phyloP scores from a whole-genome alignment of 2,329 filamentous ascomycete genomes.

The Calycina herbarum region DNA sequence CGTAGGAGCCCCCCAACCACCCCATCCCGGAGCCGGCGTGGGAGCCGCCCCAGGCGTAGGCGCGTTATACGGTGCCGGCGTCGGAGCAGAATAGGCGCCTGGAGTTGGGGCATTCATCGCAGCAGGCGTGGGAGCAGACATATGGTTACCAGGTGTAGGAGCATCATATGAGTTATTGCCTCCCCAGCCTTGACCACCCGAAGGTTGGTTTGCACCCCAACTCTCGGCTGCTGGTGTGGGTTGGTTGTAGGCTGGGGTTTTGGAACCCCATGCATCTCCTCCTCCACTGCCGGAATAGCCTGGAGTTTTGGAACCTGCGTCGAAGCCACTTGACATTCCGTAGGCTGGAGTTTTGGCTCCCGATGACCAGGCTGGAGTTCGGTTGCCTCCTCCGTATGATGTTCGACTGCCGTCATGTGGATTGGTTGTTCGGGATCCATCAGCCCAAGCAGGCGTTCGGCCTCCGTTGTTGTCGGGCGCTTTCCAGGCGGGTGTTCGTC shows the following conservation, averaged over 20 bases:
- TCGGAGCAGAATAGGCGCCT: constrained; percentile 55
- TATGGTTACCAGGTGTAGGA: constrained; percentile 61
- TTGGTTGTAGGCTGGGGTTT: constrained; percentile 64
- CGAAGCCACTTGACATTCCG: constrained; percentile 51
- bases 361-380: constrained; percentile 77
- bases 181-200: constrained; percentile 43
- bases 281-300: constrained; percentile 65
- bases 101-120: constrained; percentile 70
- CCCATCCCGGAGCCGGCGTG: constrained; percentile 66
- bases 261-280: constrained; percentile 62
- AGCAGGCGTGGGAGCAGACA: constrained; percentile 63
- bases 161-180: constrained; percentile 59
- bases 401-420: constrained; percentile 65
- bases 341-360: constrained; percentile 70
- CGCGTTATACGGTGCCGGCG: constrained; percentile 49
- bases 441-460: constrained; percentile 70
- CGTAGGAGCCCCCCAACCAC: constrained; percentile 46
- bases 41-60: constrained; percentile 59
- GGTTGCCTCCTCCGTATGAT: constrained; percentile 70
- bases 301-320: constrained; percentile 74
- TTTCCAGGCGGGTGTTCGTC: constrained; percentile 70
- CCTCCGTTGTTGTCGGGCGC: constrained; percentile 44
- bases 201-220: constrained; percentile 28
- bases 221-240: constrained; percentile 63
- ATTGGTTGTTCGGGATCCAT: constrained; percentile 66